These are phyloP conservation scores for Arachis monticola DNA, from an alignment of 331 rosid species.

Conservation along the genomic window DNA sequence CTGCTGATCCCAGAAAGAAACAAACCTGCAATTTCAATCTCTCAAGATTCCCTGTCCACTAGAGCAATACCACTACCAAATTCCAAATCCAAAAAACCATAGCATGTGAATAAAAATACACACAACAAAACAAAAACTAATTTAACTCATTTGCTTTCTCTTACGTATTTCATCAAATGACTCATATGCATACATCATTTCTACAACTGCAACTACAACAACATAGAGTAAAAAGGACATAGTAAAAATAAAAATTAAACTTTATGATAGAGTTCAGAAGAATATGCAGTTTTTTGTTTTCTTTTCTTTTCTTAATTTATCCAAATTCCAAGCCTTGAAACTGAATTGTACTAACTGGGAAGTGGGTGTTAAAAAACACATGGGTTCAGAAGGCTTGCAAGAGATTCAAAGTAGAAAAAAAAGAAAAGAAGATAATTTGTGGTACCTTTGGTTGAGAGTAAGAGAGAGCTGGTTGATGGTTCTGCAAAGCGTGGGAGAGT, in stretches of 20 bases:
- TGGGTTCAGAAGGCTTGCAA: constrained; percentile 41
- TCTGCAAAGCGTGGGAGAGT: constrained; percentile 62
- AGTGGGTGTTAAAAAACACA: constrained; percentile 42
- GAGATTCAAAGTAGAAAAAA: constrained; percentile 28
- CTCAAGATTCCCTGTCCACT: constrained; percentile 52
- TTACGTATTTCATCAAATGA: constrained; percentile 27
- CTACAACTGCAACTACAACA: constrained; percentile 33
- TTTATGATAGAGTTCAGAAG: not conserved
- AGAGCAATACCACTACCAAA: constrained; percentile 34
- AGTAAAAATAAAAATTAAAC: constrained; percentile 32
- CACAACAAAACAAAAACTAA: constrained; percentile 28
- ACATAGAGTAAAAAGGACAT: constrained; percentile 42
- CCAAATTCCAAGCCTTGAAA: constrained; percentile 35
- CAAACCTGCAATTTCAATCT: constrained; percentile 54
- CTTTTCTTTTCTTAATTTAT: not conserved
- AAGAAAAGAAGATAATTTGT: constrained; percentile 1
- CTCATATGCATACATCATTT: constrained; percentile 16
- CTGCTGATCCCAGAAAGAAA: constrained; percentile 49
- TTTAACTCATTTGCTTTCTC: constrained; percentile 36
- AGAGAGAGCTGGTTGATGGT: constrained; percentile 58
- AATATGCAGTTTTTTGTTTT: constrained; percentile 2
- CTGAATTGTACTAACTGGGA: constrained; percentile 28
- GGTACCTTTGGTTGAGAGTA: constrained; percentile 46
- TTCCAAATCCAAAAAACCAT: not conserved
- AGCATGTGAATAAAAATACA: constrained; percentile 19